A percentile compares a stretch with the other conserved stretches of the same genome.
phyloP scores from a whole-genome alignment of 352 stramenopile species.

The Pythium pyrilobum region DNA sequence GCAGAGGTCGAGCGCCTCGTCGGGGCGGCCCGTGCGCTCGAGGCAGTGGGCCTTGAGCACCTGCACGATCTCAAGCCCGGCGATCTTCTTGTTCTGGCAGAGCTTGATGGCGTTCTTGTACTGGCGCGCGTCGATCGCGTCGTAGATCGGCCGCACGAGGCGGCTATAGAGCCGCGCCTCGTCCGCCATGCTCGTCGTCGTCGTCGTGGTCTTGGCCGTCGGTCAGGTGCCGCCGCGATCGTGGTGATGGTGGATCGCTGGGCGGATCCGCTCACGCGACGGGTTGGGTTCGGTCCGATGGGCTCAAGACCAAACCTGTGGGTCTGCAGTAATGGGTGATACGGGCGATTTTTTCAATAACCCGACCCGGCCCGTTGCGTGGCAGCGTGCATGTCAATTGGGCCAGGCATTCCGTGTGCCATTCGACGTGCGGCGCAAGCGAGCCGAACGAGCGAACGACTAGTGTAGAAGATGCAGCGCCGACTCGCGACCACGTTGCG shows the following conservation, averaged over 20 bases:
- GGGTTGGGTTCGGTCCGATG: not conserved
- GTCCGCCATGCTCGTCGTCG: slow-evolving; percentile 34
- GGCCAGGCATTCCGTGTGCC: not conserved
- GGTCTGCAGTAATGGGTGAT: not conserved
- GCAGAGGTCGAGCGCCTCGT: slow-evolving; percentile 72
- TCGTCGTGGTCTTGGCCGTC: not conserved
- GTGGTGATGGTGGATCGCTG: slow-evolving; percentile 11
- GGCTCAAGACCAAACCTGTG: not conserved
- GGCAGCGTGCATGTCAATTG: slow-evolving; percentile 1
- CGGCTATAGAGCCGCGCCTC: slow-evolving; percentile 58
- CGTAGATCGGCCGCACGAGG: slow-evolving; percentile 82
- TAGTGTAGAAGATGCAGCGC: slow-evolving; percentile 6
- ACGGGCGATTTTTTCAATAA: not conserved
- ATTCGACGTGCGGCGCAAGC: not conserved
- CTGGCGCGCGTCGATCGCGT: slow-evolving; percentile 73
- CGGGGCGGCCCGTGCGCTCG: slow-evolving; percentile 59
- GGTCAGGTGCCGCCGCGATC: not conserved
- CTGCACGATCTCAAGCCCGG: slow-evolving; percentile 70
- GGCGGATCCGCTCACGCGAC: not conserved
- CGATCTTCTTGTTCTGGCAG: slow-evolving; percentile 74
- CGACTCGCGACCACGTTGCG: slow-evolving; percentile 14
- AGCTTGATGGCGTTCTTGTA: slow-evolving; percentile 84
- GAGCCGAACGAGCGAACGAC: not conserved
- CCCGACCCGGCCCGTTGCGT: slow-evolving; percentile 1
- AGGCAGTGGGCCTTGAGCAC: slow-evolving; percentile 84